Conservation (phyloP, 192 early-diverging fungal genomes). For the Umbelopsis sp. region DNA sequence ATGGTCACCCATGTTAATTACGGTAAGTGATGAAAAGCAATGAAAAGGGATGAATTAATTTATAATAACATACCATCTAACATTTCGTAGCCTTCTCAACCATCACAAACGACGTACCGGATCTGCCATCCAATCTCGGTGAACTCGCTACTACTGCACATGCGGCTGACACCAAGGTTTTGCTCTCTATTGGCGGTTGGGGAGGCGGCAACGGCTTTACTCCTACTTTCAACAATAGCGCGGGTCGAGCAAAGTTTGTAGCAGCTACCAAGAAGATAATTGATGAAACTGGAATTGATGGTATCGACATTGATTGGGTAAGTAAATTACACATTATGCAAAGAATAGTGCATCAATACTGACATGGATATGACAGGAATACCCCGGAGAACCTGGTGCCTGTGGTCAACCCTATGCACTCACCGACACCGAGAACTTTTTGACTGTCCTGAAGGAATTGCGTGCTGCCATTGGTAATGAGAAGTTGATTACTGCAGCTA, state of each 20-base stretch:
- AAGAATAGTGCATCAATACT: not conserved
- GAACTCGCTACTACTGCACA: conserved; percentile 40
- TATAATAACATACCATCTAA: not conserved
- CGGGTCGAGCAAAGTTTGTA: conserved; percentile 43
- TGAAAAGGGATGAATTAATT: not conserved
- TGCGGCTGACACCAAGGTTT: conserved; percentile 44
- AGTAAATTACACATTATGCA: not conserved
- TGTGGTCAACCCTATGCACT: conserved; percentile 50
- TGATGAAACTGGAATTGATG: conserved; percentile 53
- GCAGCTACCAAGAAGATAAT: conserved; percentile 48
- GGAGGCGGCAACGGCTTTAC: conserved; percentile 61
- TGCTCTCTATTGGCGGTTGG: conserved; percentile 70
- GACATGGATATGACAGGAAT: conserved; percentile 46
- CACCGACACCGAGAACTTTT: conserved; percentile 62
- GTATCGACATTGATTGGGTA: conserved; percentile 69
- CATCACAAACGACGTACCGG: not conserved
- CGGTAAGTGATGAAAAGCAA: not conserved
- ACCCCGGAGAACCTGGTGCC: conserved; percentile 59
- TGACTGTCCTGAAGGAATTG: conserved; percentile 55
- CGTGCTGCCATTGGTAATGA: conserved; percentile 41
- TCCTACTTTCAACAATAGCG: conserved; percentile 42
- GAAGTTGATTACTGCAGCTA: conserved; percentile 64
- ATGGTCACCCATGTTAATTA: conserved; percentile 20
- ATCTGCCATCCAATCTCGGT: not conserved
- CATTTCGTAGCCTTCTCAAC: conserved; percentile 13